phyloP scores from a whole-genome alignment of 169 alveolate genomes.

The Cryptosporidium sp. region DNA sequence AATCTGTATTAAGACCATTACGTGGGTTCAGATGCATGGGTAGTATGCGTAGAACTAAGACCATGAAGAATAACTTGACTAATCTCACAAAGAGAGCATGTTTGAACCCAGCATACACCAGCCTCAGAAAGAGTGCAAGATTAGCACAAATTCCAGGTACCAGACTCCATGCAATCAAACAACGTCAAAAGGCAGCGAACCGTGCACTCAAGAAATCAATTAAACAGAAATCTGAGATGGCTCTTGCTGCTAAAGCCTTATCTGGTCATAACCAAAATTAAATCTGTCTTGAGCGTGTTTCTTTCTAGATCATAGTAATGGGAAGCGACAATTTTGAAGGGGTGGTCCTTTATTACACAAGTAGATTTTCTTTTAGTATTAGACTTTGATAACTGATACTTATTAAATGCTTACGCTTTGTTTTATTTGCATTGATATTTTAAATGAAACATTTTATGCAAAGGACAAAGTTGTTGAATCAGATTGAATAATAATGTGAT shows the following conservation, averaged over 20 bases:
- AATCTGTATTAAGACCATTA: constrained; percentile 89
- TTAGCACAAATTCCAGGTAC: constrained; percentile 75
- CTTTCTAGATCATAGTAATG: background rate
- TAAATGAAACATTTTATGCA: too few species aligned
- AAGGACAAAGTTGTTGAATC: too few species aligned
- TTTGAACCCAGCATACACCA: constrained; percentile 73
- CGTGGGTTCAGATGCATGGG: constrained; percentile 15
- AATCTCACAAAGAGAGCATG: constrained; percentile 61
- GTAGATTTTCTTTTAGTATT: constrained; percentile 8
- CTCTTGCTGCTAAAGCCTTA: constrained; percentile 70
- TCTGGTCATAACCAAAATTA: constrained; percentile 73
- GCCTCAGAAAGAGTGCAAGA: constrained; percentile 70
- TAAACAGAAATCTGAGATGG: constrained; percentile 55
- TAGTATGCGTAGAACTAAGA: constrained; percentile 27
- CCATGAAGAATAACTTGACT: constrained; percentile 46
- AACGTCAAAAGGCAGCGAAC: constrained; percentile 66
- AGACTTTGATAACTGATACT: constrained; percentile 24
- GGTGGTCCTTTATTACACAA: background rate
- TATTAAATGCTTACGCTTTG: background rate
- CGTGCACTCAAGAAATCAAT: constrained; percentile 75
- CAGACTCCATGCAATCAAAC: constrained; percentile 51
- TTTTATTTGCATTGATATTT: background rate
- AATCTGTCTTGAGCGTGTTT: background rate
- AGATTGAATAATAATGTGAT: too few species aligned
- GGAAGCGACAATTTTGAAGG: background rate